Base-by-base conservation (phyloP, 805 yeast genomes). In the Gaillardinia entomophila region DNA sequence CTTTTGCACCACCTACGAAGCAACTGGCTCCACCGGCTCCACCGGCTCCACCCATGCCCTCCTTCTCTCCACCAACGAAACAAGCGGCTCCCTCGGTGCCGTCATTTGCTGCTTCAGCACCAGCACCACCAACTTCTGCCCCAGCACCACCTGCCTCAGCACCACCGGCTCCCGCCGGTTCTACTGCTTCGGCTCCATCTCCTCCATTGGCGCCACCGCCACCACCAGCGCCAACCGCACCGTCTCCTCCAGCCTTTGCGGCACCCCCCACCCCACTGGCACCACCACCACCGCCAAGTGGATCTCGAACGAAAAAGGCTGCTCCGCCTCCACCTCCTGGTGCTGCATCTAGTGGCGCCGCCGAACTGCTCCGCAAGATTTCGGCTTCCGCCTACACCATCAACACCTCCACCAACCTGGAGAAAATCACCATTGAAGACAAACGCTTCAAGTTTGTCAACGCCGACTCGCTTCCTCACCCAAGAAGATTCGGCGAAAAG, bases 391-490 rank as follows among this genome's bases (percentile, higher is more conserved):
- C 80, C 1, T 80, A 79, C 49, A 80, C 87, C 0, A 77, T 80
- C 35, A 59, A 70, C n/a, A 57, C 66, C 6, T 52, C 56, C 12
- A 48, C 13, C 26, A 37, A 7, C 27, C 32, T 34, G 30, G 36
- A 32, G 27, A 66, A 58, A 38, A 41, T 77, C 3, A 62, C 57
- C 3, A 83, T 87, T 31, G 86, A 85, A 44, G 92, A 84, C 51
- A 42, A 55, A 18, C 64, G 89, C 45, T 88, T 80, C 65, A 73
- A 70, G 42, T 89, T 86, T 66, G 51, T 64, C 3, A 84, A 84
- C 52, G 69, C 73, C 12, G 57, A 62, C 27, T 82, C 86, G 16
- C 64, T 92, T 28, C 97, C 98, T 0, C 77, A 77, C 45, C 97
- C 98, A n/a, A 70, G 97, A 43, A 71, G 73, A 31, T 87, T 83